Evolutionary conservation across 495 filamentous ascomycete species (phyloP), one percentile per base, ranked within the genome.

Genomic region (Neurospora sp.): DNA sequence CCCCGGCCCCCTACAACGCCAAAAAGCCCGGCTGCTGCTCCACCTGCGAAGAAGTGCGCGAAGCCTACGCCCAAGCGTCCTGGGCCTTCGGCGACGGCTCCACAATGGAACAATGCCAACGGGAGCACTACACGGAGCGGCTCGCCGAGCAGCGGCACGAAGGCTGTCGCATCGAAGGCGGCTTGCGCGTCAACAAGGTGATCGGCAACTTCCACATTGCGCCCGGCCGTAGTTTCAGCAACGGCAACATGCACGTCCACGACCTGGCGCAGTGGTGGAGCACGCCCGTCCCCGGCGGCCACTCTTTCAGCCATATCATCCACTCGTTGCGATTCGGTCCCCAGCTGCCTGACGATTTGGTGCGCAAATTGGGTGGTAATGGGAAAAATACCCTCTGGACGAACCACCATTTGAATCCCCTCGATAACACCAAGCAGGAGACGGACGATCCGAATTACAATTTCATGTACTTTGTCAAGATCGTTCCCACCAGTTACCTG

Each of bases 381-480:
- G 49, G 49, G 5, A 77, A 79, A 75, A 79, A 82, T 35, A 75
- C 85, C 74, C 89, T 90, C 27, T 97, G 93, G 93, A 93, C 92
- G 16, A 95, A 94, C 79, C 93, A 97, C 82, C 93, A 97, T 82
- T 80, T 91, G 39, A 98, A 98, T 81, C 96, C 96, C 2, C 87
- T 99, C n/a, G 96, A 99, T 77, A 86, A 85, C 70, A 93, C 92
- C 10, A 82, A 86, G 76, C 95, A 98, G 85, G 80, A 84, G 62
- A 95, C 95, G 11, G 83, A 90, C 31, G 94, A 97, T 76, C 88
- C 92, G 70, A 91, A 90, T 46, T 98, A 87, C 86, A 99, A 97
- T 82, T 99, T 91, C 80, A 97, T 98, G 95, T 99, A 99, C 85
- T 99, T 98, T 80, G 87, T 99, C 81, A 99, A 99, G 84, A 95